Base-by-base conservation (phyloP, 805 yeast genomes). In the Tetrapisispora pingtungensis region DNA sequence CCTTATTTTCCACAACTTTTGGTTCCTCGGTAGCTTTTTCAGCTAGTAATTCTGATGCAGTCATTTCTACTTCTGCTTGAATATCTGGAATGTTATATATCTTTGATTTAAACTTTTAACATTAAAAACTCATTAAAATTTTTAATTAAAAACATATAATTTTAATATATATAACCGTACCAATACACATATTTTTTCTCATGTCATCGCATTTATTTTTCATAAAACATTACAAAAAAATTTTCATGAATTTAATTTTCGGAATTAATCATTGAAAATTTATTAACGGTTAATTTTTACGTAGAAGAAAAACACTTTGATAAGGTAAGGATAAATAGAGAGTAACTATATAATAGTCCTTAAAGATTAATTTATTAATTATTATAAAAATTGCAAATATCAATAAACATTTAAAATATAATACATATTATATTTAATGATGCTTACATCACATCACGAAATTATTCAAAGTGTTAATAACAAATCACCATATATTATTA, bases 1-100 rank as follows among this genome's bases (percentile, higher is more conserved):
- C 55, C 39, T 58, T 54, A 20, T 46, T 49, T 27, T 52, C 50
- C 39, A 49, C 45, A 33, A 47, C 46, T 32, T 53, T 50, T 32
- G 31, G 18, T 27, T 44, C 44, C 35, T 36, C 30, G 8, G 12
- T 24, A n/a, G 14, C 20, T 24, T 26, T 17, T 8, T 36, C 31
- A 26, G 27, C 19, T 24, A 24, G 14, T 7, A 10, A 13, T 30
- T 39, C 36, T 10, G 10, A 10, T 15, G 7, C 34, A 35, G 27
- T 34, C 35, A 41, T 41, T 26, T 34, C 20, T n/a, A n/a, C n/a
- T 5, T n/a, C 10, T 6, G 14, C 5, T 34, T 34, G 5, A 20
- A 13, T 13, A 22, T 22, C 8, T 22, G 26, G 8, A 22, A 22
- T 22, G 26, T 22, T 22, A 22, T 22, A 8, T 22, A n/a, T n/a